phyloP scores from a whole-genome alignment of 176 grass and related monocot species.

The Bonia amplexicaulis region DNA sequence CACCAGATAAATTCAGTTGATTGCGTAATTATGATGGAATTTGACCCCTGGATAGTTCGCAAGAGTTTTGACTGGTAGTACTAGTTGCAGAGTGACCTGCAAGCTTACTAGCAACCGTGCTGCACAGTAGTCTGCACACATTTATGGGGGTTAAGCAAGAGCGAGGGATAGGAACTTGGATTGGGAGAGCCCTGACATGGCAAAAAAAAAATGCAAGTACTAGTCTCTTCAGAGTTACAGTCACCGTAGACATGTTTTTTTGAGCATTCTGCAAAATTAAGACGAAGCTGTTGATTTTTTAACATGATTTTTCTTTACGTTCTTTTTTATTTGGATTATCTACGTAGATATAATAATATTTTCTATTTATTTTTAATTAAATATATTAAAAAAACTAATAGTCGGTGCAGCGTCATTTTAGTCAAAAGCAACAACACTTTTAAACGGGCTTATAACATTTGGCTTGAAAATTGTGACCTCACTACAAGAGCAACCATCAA shows the following conservation, averaged over 20 bases:
- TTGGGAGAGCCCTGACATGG: not conserved
- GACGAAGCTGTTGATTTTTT: no score
- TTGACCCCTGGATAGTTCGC: not conserved
- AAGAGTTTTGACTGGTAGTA: conserved; percentile 30
- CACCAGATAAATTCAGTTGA: not conserved
- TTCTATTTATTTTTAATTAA: no score
- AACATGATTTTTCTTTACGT: no score
- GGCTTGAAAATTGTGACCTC: not conserved
- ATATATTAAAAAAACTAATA: no score
- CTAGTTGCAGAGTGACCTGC: not conserved
- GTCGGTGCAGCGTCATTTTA: rapidly evolving
- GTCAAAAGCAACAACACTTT: no score
- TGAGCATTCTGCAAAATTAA: not conserved
- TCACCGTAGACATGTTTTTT: not conserved
- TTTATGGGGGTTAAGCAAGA: conserved; percentile 24
- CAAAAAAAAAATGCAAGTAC: not conserved
- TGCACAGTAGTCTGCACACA: conserved; percentile 26
- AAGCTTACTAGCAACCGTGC: not conserved
- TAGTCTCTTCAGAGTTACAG: not conserved
- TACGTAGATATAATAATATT: no score
- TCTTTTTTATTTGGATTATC: no score
- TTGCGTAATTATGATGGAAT: not conserved
- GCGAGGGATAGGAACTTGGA: not conserved
- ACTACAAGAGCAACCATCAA: not conserved
- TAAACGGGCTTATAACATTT: not conserved